Conservation (phyloP, 139 green algal species). For the Picochlorum sp. region DNA sequence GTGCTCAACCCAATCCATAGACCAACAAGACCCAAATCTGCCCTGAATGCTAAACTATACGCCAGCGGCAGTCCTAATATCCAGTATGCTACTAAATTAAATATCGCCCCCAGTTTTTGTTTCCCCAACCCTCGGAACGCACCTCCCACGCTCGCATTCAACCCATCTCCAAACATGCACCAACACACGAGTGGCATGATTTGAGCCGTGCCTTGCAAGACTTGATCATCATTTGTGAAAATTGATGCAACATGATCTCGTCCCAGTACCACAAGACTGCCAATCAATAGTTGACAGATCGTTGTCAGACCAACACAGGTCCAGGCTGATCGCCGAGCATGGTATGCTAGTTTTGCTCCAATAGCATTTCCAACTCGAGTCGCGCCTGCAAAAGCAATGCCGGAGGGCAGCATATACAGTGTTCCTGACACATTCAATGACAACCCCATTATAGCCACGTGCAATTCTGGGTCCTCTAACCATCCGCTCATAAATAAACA, state of each 20-base stretch:
- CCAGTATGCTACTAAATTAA: slow-evolving; percentile 48
- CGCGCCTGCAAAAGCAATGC: slow-evolving; percentile 11
- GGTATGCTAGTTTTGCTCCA: slow-evolving; percentile 15
- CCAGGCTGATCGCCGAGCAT: slow-evolving; percentile 17
- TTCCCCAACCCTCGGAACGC: slow-evolving; percentile 25
- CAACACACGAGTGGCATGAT: slow-evolving; percentile 27
- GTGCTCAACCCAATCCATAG: slow-evolving; percentile 46
- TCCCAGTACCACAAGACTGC: neutral
- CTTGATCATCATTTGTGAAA: slow-evolving; percentile 17
- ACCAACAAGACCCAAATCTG: slow-evolving; percentile 31
- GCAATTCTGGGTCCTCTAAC: slow-evolving; percentile 32
- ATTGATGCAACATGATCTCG: slow-evolving; percentile 9
- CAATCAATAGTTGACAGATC: slow-evolving; percentile 4
- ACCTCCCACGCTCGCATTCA: slow-evolving; percentile 38
- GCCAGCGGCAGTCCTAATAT: slow-evolving; percentile 46
- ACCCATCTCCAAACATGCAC: slow-evolving; percentile 40
- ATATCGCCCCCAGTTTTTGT: slow-evolving; percentile 22
- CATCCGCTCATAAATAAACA: slow-evolving; percentile 46
- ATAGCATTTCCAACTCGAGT: slow-evolving; percentile 31
- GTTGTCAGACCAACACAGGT: slow-evolving; percentile 1
- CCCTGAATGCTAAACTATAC: slow-evolving; percentile 35
- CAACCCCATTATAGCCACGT: slow-evolving; percentile 67
- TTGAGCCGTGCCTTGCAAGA: slow-evolving; percentile 9
- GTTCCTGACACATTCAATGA: slow-evolving; percentile 57
- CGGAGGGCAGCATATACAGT: slow-evolving; percentile 47